Percentiles rank a stretch among this genome's conserved stretches.
These are phyloP conservation scores for Alloteropsis angusta DNA, from an alignment of 202 grass and related monocot genomes.

Conservation along the genomic window DNA sequence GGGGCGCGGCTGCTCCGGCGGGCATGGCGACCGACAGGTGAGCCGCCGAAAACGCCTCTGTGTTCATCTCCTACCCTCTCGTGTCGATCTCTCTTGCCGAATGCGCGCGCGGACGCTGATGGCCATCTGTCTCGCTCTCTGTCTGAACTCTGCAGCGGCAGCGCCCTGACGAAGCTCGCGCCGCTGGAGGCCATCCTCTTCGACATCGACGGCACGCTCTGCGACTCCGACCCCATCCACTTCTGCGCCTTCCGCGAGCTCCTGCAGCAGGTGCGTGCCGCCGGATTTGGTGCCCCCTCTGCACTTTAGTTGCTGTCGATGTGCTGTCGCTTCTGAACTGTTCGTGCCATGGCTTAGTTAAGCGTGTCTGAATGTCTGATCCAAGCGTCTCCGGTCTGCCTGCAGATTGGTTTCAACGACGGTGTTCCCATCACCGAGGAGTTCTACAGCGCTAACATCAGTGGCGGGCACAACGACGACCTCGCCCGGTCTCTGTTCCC, in stretches of 20 bases:
- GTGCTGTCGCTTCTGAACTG: background rate
- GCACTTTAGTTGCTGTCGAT: background rate
- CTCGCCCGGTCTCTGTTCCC: slow-evolving; percentile 53
- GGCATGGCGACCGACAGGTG: slow-evolving; percentile 22
- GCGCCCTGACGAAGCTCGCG: slow-evolving; percentile 32
- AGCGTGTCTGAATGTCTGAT: background rate
- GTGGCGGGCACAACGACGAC: slow-evolving; percentile 59
- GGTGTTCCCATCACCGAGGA: slow-evolving; percentile 68
- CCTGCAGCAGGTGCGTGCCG: slow-evolving; percentile 48
- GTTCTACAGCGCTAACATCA: slow-evolving; percentile 60
- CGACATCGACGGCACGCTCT: slow-evolving; percentile 75
- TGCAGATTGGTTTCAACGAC: slow-evolving; percentile 49
- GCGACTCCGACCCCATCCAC: slow-evolving; percentile 78
- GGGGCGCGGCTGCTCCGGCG: background rate
- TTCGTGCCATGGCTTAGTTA: background rate
- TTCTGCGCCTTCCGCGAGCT: slow-evolving; percentile 55
- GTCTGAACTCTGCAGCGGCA: slow-evolving; percentile 15
- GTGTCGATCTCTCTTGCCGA: background rate
- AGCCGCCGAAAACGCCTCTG: background rate
- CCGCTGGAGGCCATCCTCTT: slow-evolving; percentile 62
- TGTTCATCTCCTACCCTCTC: background rate
- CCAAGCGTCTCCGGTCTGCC: background rate
- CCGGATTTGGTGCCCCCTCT: background rate
- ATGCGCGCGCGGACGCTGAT: background rate
- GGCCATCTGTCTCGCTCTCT: background rate